A percentile compares a stretch with the other conserved stretches of the same genome.
phyloP scores from a whole-genome alignment of 139 green algal genomes.

The Diplosphaera chodatii region DNA sequence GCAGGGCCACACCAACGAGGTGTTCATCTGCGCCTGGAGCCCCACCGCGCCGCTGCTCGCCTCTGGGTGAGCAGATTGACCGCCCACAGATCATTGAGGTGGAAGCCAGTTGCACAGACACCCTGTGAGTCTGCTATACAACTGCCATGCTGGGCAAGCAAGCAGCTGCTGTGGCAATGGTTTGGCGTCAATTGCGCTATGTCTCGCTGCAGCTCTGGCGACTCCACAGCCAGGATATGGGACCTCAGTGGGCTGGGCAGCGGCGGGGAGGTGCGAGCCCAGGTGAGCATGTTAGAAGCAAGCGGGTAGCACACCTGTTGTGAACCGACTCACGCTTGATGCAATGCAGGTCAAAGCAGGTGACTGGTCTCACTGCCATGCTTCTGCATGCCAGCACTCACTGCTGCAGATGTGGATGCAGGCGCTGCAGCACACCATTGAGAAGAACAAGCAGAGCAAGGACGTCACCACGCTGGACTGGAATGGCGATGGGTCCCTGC shows the following conservation, averaged over 20 bases:
- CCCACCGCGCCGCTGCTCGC: conserved; percentile 65
- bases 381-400: too few species aligned
- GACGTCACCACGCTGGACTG: conserved; percentile 94
- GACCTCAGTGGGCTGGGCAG: conserved; percentile 31
- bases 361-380: too few species aligned
- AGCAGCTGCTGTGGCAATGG: too few species aligned
- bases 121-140: too few species aligned
- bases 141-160: too few species aligned
- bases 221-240: conserved; percentile 83
- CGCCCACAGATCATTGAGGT: not conserved
- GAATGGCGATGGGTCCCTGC: conserved; percentile 69
- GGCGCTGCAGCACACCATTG: conserved; percentile 40
- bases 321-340: too few species aligned
- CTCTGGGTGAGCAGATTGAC: conserved; percentile 43
- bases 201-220: conserved; percentile 54
- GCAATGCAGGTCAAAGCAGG: too few species aligned
- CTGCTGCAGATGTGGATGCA: too few species aligned
- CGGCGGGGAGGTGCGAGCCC: not conserved
- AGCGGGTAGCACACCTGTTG: too few species aligned
- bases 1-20: conserved; percentile 71
- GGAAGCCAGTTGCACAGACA: too few species aligned
- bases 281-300: too few species aligned
- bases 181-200: too few species aligned
- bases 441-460: conserved; percentile 41
- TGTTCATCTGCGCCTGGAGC: conserved; percentile 87